phyloP scores from a whole-genome alignment of 2,329 filamentous ascomycete genomes.

The Magnaporthiopsis poae region DNA sequence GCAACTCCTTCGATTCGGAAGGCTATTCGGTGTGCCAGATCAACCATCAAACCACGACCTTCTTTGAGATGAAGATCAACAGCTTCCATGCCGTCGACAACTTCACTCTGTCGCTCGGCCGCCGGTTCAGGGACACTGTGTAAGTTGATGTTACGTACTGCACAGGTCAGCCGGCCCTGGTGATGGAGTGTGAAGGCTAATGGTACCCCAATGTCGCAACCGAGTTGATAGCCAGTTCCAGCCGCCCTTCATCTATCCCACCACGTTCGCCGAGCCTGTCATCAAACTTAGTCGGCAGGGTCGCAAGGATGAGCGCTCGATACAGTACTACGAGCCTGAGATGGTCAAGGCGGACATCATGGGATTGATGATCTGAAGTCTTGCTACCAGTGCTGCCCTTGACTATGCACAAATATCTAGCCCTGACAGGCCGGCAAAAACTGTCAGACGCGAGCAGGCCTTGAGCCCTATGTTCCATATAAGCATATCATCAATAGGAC shows the following conservation, averaged over 20 bases:
- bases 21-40: conserved; percentile 10
- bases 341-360: not conserved
- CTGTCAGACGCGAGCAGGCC: not conserved
- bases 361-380: not conserved
- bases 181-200: not conserved
- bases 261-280: not conserved
- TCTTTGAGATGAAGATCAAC: conserved; percentile 17
- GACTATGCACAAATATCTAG: not conserved
- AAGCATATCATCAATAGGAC: not conserved
- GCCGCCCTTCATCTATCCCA: not conserved
- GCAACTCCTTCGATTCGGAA: conserved; percentile 11
- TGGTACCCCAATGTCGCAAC: not conserved
- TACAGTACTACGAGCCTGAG: conserved; percentile 1
- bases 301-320: not conserved
- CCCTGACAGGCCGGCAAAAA: not conserved
- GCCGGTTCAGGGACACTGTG: conserved; percentile 19
- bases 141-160: conserved; percentile 10
- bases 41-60: conserved; percentile 5
- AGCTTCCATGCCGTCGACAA: conserved; percentile 16
- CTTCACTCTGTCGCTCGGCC: conserved; percentile 18
- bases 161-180: not conserved
- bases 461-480: not conserved
- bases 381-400: not conserved
- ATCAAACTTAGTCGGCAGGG: not conserved
- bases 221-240: not conserved